These are phyloP conservation scores for Skeletonema costatum DNA, from an alignment of 108 stramenopile species.

Conservation along the genomic window DNA sequence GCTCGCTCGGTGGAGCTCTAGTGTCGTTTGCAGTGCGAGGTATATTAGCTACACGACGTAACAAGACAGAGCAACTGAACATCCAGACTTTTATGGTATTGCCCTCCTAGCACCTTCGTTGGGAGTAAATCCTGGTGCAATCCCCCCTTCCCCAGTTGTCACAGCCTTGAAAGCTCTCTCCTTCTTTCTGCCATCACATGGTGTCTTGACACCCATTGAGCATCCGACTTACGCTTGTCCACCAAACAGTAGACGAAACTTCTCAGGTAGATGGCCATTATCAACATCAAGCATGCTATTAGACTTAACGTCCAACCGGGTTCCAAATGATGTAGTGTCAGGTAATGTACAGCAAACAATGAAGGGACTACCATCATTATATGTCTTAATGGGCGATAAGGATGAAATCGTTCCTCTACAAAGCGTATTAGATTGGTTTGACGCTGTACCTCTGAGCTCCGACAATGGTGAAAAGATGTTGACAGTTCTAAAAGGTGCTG, in stretches of 20 bases:
- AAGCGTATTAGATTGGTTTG: slow-evolving; percentile 26
- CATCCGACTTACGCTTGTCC: slow-evolving; percentile 61
- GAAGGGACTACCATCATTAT: slow-evolving; percentile 9
- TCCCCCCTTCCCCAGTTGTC: slow-evolving; percentile 47
- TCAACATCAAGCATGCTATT: slow-evolving; percentile 57
- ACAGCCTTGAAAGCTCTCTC: slow-evolving; percentile 27
- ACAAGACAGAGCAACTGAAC: background rate
- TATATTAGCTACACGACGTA: background rate
- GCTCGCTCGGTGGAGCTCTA: slow-evolving; percentile 51
- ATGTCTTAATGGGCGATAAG: slow-evolving; percentile 39
- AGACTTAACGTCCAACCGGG: slow-evolving; percentile 40
- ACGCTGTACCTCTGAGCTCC: slow-evolving; percentile 16
- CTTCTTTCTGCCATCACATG: slow-evolving; percentile 18
- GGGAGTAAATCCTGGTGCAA: slow-evolving; percentile 46
- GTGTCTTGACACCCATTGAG: slow-evolving; percentile 54
- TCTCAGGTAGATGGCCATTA: slow-evolving; percentile 58
- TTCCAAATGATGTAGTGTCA: slow-evolving; percentile 37
- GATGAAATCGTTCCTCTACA: slow-evolving; percentile 29
- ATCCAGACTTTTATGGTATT: slow-evolving; percentile 36
- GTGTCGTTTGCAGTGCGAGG: slow-evolving; percentile 43
- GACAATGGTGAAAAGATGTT: slow-evolving; percentile 22
- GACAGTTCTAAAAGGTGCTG: slow-evolving; percentile 13
- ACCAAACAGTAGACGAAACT: slow-evolving; percentile 47
- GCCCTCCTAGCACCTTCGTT: slow-evolving; percentile 50
- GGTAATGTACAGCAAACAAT: background rate